Base-by-base conservation (phyloP, 2,329 filamentous ascomycete genomes). In the Ustilaginoidea virens region DNA sequence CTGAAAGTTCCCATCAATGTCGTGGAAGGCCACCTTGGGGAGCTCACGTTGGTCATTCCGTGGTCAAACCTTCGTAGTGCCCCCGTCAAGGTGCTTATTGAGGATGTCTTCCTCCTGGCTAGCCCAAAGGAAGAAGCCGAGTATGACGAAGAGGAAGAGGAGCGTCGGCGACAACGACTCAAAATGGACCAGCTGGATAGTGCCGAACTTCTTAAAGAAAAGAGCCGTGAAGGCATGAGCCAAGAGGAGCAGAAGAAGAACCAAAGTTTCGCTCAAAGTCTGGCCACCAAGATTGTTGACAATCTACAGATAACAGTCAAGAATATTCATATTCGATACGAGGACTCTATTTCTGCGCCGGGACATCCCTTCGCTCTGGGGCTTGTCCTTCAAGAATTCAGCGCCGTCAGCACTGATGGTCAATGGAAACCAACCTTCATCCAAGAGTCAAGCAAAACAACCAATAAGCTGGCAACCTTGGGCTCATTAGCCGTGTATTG, bases 111-210 rank as follows among this genome's bases (percentile, higher is more conserved):
- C 51, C 63, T 99, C 19, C 66, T 99, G 31, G 90, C 92, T 5
- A 92, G 86, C 5, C 92, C 90, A 3, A 93, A 90, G 53, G 86
- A 93, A 53, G 87, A 98, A 57, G 77, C 83, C 16, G 80, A 86
- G 44, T 96, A 92, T 51, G 76, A 98, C 40, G 74, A 86, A 33
- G 81, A 87, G 8, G 90, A 99, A 47, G 90, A 99, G 53, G 81
- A 87, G 40, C 70, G 74, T 29, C 69, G 90, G 47, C 74, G 72
- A 36, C 85, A 94, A 49, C 69, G 78, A n/a, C 69, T 98, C 46
- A 99, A 99, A 61, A 92, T 98, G 73, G 90, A 99, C 56, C 93
- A 94, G 56, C 69, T 99, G 5, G 90, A 98, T 51, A 92, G 83
- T 41, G 90, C 90, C 2, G 90, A 99, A 56, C 60, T 99, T 38